Conservation (phyloP, 495 filamentous ascomycete species). For the Astrocystis sublimbata region DNA sequence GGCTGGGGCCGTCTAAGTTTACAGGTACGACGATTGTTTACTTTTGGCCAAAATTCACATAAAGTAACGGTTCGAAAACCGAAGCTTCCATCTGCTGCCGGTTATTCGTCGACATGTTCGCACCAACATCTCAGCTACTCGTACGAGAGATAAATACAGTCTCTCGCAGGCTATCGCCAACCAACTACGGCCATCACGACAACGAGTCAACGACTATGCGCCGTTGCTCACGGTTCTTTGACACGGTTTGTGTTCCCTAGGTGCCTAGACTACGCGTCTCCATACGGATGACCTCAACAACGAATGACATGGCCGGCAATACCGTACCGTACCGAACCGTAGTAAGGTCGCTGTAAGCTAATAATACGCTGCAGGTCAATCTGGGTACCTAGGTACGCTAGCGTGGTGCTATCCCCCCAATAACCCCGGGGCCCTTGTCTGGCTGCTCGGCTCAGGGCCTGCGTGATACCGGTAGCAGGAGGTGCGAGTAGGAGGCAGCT, state of each 20-base stretch:
- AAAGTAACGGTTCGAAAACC: background rate
- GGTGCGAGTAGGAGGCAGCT: too few relatives aligned
- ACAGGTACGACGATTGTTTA: constrained; percentile 18
- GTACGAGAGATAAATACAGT: background rate
- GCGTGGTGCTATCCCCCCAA: too few relatives aligned
- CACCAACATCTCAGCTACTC: background rate
- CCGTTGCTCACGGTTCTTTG: background rate
- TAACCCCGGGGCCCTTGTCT: background rate
- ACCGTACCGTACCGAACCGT: too few relatives aligned
- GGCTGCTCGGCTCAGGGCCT: constrained; percentile 5
- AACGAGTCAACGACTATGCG: background rate
- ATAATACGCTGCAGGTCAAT: constrained; percentile 13
- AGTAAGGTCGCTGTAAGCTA: background rate
- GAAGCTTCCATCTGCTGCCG: background rate
- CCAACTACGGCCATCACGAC: background rate
- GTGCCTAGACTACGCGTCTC: constrained; percentile 1
- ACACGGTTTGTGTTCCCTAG: background rate
- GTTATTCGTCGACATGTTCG: background rate
- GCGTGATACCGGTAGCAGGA: constrained; percentile 2
- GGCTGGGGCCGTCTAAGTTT: constrained; percentile 9
- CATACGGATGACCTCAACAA: background rate
- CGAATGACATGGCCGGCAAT: background rate
- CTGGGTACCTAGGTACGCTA: background rate
- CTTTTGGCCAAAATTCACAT: constrained; percentile 5
- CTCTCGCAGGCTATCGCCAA: too few relatives aligned